phyloP scores from a whole-genome alignment of 495 filamentous ascomycete species.

The Endocarpon pusillum region DNA sequence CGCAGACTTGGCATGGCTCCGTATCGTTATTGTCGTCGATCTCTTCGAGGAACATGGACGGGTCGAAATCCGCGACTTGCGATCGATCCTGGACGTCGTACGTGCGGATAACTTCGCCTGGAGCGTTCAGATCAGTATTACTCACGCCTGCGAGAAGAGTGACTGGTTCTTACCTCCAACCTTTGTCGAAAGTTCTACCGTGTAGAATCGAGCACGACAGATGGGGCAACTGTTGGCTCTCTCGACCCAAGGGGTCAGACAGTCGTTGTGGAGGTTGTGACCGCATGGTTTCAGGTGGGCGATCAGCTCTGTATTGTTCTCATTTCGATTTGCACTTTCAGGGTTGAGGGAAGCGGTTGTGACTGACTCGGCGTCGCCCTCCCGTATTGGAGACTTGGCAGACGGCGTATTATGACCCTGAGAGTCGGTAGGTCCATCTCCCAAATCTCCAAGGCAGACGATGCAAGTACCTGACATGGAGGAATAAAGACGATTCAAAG shows the following conservation, averaged over 20 bases:
- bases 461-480: slow-evolving; percentile 88
- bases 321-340: slow-evolving; percentile 15
- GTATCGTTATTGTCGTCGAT: slow-evolving; percentile 45
- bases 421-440: slow-evolving; percentile 37
- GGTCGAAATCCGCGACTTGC: slow-evolving; percentile 78
- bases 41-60: slow-evolving; percentile 53
- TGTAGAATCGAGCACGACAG: slow-evolving; percentile 78
- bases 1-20: slow-evolving; percentile 68
- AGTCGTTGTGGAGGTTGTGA: slow-evolving; percentile 81
- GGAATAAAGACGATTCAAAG: slow-evolving; percentile 17
- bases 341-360: slow-evolving; percentile 20
- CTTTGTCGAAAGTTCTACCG: slow-evolving; percentile 63
- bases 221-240: slow-evolving; percentile 96
- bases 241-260: slow-evolving; percentile 82
- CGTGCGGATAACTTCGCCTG: slow-evolving; percentile 59
- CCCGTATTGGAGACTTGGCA: slow-evolving; percentile 29
- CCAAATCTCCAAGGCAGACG: slow-evolving; percentile 86
- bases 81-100: slow-evolving; percentile 78
- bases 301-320: slow-evolving; percentile 33
- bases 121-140: background rate
- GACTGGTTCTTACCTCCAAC: slow-evolving; percentile 68
- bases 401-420: too few relatives aligned
- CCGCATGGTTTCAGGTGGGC: slow-evolving; percentile 58
- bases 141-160: too few relatives aligned
- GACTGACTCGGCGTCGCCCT: slow-evolving; percentile 17